Evolutionary conservation across 2,329 filamentous ascomycete species (phyloP).

Genomic region (Rhynchosporium secalis): DNA sequence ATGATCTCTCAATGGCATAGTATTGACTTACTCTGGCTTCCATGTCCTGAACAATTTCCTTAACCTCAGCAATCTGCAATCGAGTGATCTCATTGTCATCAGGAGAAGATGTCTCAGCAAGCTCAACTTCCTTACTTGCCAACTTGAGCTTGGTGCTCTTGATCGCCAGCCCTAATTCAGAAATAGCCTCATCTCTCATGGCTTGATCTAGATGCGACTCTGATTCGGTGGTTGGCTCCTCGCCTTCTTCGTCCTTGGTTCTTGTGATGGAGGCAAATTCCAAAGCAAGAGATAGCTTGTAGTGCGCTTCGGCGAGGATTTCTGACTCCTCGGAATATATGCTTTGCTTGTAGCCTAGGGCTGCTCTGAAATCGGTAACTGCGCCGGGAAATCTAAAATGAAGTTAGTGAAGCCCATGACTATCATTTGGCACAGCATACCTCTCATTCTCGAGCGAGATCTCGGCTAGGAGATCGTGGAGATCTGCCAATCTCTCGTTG

Average conservation of each 20-base stretch:
- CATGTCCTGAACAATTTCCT: constrained; percentile 78
- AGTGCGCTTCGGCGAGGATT: constrained; percentile 90
- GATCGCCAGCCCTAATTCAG: constrained; percentile 73
- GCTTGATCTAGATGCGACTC: constrained; percentile 61
- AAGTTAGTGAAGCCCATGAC: constrained; percentile 22
- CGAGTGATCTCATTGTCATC: constrained; percentile 66
- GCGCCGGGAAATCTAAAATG: constrained; percentile 70
- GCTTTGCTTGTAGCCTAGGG: constrained; percentile 75
- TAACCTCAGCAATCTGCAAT: constrained; percentile 68
- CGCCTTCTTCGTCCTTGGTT: constrained; percentile 50
- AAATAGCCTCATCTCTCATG: constrained; percentile 69
- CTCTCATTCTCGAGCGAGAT: constrained; percentile 97
- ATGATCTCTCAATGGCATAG: constrained; percentile 7
- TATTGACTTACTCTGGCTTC: constrained; percentile 62
- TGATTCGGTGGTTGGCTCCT: constrained; percentile 41
- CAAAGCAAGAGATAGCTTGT: constrained; percentile 90
- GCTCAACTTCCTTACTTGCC: constrained; percentile 65
- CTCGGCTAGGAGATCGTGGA: constrained; percentile 89
- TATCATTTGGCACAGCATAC: constrained; percentile 41
- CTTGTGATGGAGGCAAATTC: constrained; percentile 85
- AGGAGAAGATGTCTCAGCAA: constrained; percentile 61
- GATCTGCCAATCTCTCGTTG: constrained; percentile 87
- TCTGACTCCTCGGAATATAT: constrained; percentile 80
- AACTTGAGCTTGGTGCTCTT: constrained; percentile 70
- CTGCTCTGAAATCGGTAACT: constrained; percentile 77